phyloP scores from a whole-genome alignment of 768 basidiomycete species.

The Tylopilus sp. region DNA sequence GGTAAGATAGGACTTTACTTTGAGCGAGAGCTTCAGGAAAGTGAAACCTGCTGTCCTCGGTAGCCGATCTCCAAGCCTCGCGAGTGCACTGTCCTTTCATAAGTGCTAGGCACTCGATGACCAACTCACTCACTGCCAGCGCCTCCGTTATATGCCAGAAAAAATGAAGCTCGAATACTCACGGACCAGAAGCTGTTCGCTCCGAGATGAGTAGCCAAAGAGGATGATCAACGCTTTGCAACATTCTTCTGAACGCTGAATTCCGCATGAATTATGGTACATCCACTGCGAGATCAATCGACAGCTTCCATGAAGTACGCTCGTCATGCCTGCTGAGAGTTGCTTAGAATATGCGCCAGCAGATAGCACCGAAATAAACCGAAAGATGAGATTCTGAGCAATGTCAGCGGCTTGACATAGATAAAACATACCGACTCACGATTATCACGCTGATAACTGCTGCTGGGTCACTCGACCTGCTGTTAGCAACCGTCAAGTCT shows the following conservation, averaged over 20 bases:
- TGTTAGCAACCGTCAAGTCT: neutral
- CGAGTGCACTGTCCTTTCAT: slow-evolving; percentile 10
- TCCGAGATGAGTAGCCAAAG: slow-evolving; percentile 20
- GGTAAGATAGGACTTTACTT: slow-evolving; percentile 12
- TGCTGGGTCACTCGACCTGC: neutral
- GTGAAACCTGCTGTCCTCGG: slow-evolving; percentile 6
- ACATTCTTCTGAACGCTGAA: slow-evolving; percentile 28
- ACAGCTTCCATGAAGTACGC: slow-evolving; percentile 20
- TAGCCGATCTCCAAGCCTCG: slow-evolving; percentile 23
- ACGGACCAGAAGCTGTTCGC: slow-evolving; percentile 19
- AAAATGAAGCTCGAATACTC: slow-evolving; percentile 5
- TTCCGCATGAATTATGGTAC: slow-evolving; percentile 19
- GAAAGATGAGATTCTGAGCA: slow-evolving; percentile 18
- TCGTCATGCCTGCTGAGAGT: slow-evolving; percentile 16
- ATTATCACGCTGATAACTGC: slow-evolving; percentile 26
- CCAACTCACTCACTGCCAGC: slow-evolving; percentile 15
- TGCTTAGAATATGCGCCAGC: slow-evolving; percentile 7
- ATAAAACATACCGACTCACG: slow-evolving; percentile 15
- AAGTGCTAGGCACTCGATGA: slow-evolving; percentile 19
- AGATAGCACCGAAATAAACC: slow-evolving; percentile 23
- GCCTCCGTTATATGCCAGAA: neutral
- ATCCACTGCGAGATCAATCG: slow-evolving; percentile 22
- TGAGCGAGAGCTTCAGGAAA: slow-evolving; percentile 17
- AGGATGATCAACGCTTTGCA: slow-evolving; percentile 28
- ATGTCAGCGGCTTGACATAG: slow-evolving; percentile 3